Conservation (phyloP, 148 eudicot species). For the Rhododendron ferrugineum region DNA sequence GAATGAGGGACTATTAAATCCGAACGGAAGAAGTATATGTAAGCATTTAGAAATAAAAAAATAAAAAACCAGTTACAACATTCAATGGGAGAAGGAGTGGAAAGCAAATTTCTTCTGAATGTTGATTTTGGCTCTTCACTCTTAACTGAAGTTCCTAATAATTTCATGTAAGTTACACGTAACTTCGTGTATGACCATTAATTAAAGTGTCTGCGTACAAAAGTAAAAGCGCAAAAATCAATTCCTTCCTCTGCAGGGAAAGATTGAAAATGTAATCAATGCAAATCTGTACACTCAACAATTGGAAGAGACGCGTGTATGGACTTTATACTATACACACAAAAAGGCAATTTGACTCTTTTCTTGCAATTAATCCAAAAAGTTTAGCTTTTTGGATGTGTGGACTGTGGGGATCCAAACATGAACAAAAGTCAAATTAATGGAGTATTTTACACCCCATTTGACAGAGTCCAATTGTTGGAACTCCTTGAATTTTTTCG, state of each 20-base stretch:
- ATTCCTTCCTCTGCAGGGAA: too few relatives aligned
- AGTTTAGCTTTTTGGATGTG: neutral
- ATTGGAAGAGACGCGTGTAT: neutral
- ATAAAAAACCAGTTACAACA: too few relatives aligned
- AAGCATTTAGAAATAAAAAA: too few relatives aligned
- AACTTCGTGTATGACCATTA: too few relatives aligned
- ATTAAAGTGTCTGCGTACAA: accelerated
- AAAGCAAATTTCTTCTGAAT: too few relatives aligned
- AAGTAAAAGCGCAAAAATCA: too few relatives aligned
- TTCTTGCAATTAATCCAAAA: neutral
- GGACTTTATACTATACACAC: neutral
- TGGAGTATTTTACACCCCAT: neutral
- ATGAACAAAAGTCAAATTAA: neutral
- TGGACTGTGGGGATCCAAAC: neutral
- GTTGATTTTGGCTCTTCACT: too few relatives aligned
- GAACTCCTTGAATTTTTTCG: neutral
- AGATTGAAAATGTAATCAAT: neutral
- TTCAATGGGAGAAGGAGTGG: too few relatives aligned
- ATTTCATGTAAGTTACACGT: too few relatives aligned
- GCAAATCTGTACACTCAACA: neutral
- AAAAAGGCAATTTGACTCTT: neutral
- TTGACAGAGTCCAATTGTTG: neutral
- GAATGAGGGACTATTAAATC: too few relatives aligned
- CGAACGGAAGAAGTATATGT: too few relatives aligned
- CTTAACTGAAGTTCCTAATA: too few relatives aligned